These are phyloP conservation scores for Trichosporon inkin DNA, from an alignment of 1,284 basidiomycete genomes.

Conservation along the genomic window DNA sequence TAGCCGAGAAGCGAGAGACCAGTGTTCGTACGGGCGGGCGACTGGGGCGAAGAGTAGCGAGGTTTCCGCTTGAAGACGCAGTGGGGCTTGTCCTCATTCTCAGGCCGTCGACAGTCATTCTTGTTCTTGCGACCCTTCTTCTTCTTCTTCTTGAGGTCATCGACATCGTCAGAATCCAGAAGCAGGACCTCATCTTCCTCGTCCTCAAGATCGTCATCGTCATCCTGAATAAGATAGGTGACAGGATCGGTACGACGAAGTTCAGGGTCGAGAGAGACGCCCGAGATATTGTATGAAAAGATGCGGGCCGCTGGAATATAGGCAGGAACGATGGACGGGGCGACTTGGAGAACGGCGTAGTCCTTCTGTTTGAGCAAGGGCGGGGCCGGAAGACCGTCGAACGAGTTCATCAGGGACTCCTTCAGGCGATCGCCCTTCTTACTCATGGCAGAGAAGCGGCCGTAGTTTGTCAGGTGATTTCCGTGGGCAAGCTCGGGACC, in stretches of 20 bases:
- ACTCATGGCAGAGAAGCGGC: conserved; percentile 30
- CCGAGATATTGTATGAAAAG: conserved; percentile 72
- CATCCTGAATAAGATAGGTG: conserved; percentile 7
- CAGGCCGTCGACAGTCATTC: conserved; percentile 41
- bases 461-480: conserved; percentile 25
- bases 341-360: conserved; percentile 71
- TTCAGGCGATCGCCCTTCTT: conserved; percentile 38
- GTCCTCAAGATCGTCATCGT: conserved; percentile 24
- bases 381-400: conserved; percentile 49
- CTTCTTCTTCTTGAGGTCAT: conserved; percentile 21
- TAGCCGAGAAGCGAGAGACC: conserved; percentile 43
- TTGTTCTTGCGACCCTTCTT: conserved; percentile 21
- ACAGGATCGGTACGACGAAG: background rate
- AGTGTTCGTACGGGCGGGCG: conserved; percentile 40
- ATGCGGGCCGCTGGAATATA: conserved; percentile 78
- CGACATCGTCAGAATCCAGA: conserved; percentile 3
- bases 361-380: conserved; percentile 61
- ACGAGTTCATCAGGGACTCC: conserved; percentile 46
- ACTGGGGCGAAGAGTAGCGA: conserved; percentile 41
- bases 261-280: conserved; percentile 38
- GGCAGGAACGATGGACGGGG: conserved; percentile 80
- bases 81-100: conserved; percentile 50
- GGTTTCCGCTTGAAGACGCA: conserved; percentile 46
- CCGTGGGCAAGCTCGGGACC: conserved; percentile 32
- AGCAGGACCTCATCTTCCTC: conserved; percentile 5